Evolutionary conservation across 2,329 filamentous ascomycete genomes (phyloP).

Genomic region (Pseudocercospora fijiensis): DNA sequence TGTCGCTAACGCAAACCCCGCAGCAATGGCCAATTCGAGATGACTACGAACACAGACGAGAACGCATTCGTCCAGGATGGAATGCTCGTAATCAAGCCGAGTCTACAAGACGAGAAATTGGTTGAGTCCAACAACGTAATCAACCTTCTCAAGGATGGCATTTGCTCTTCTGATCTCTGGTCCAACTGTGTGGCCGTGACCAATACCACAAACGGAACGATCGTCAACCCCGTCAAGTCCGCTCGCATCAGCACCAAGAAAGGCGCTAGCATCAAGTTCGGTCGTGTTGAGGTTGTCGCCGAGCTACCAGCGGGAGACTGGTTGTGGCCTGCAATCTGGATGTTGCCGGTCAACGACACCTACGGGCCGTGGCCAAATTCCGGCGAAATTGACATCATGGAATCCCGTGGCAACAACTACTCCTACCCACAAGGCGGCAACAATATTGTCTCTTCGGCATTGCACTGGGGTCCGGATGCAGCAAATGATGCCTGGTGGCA

Average conservation of each 20-base stretch:
- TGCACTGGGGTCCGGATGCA: constrained; percentile 77
- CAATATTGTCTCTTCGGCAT: constrained; percentile 73
- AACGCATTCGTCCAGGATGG: constrained; percentile 73
- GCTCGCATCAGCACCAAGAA: constrained; percentile 74
- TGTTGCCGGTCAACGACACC: constrained; percentile 70
- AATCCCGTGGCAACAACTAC: constrained; percentile 79
- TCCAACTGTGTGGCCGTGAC: constrained; percentile 67
- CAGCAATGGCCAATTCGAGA: constrained; percentile 77
- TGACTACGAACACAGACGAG: constrained; percentile 68
- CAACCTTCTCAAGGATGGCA: constrained; percentile 64
- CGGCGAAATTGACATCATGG: constrained; percentile 80
- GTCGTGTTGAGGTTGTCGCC: constrained; percentile 76
- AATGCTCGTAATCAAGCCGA: constrained; percentile 71
- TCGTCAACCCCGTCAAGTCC: constrained; percentile 75
- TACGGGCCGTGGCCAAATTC: constrained; percentile 78
- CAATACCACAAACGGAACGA: constrained; percentile 73
- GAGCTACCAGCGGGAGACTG: constrained; percentile 76
- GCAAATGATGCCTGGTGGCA: constrained; percentile 78
- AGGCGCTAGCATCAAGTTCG: constrained; percentile 72
- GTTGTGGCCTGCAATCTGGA: constrained; percentile 92
- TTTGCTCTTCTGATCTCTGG: constrained; percentile 63
- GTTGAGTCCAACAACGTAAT: constrained; percentile 67
- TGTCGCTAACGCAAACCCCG: constrained; percentile 20
- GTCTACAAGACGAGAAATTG: constrained; percentile 66
- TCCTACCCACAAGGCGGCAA: constrained; percentile 74